These are phyloP conservation scores for Porpolomopsis calyptriformis DNA, from an alignment of 768 basidiomycete genomes.

Conservation along the genomic window DNA sequence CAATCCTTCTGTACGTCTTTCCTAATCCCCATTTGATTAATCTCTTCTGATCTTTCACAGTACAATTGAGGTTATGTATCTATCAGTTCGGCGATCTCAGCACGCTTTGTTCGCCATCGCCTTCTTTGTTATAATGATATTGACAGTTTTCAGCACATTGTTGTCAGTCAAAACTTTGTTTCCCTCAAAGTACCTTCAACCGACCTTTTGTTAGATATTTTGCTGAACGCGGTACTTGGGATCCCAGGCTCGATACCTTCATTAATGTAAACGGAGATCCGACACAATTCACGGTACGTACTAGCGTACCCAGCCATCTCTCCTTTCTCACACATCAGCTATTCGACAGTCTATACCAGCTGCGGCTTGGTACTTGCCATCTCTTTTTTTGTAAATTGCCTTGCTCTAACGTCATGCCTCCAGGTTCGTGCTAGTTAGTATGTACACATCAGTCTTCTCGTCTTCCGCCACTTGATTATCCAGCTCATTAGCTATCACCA, in stretches of 20 bases:
- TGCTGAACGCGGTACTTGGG: conserved; percentile 86
- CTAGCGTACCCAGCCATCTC: neutral
- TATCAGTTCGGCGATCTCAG: conserved; percentile 75
- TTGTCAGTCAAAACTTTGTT: conserved; percentile 38
- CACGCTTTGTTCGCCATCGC: conserved; percentile 79
- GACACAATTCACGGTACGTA: conserved; percentile 59
- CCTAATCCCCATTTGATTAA: neutral
- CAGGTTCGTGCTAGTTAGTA: conserved; percentile 71
- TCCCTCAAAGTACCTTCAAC: neutral
- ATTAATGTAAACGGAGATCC: conserved; percentile 80
- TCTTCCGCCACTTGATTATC: neutral
- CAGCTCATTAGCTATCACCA: conserved; percentile 60
- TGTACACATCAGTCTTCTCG: conserved; percentile 22
- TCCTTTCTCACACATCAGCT: neutral
- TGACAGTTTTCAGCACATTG: conserved; percentile 81
- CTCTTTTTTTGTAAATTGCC: neutral
- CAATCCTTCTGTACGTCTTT: conserved; percentile 60
- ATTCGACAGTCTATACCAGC: conserved; percentile 52
- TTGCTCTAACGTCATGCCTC: neutral
- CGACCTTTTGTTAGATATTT: conserved; percentile 50
- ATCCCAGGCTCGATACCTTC: conserved; percentile 66
- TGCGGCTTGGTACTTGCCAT: conserved; percentile 53
- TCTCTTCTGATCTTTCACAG: conserved; percentile 23
- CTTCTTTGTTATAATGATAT: conserved; percentile 82
- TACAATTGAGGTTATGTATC: conserved; percentile 88